A percentile compares a stretch with the other conserved stretches of the same genome.
These are phyloP conservation scores for Diaporthe ilicicola DNA, from an alignment of 2,329 filamentous ascomycete genomes.

Conservation along the genomic window DNA sequence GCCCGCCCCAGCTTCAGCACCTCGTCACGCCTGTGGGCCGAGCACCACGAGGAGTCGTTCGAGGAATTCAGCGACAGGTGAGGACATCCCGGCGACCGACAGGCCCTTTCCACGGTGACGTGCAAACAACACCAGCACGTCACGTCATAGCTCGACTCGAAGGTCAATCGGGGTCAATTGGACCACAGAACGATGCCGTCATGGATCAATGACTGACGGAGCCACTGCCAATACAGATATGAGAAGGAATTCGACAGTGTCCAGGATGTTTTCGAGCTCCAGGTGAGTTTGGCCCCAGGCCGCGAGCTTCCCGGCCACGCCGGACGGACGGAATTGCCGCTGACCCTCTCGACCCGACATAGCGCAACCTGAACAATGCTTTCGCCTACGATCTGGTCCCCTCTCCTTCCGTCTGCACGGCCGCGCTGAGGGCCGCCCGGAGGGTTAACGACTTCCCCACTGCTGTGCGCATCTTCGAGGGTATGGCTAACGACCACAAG, in stretches of 20 bases:
- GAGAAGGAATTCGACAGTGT: conserved; percentile 99
- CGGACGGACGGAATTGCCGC: conserved; percentile 19
- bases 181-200: conserved; percentile 24
- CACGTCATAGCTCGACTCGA: conserved; percentile 25
- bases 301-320: not conserved
- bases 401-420: conserved; percentile 87
- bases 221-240: conserved; percentile 70
- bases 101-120: not conserved
- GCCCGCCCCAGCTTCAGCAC: conserved; percentile 69
- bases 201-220: conserved; percentile 49
- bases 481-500: conserved; percentile 59
- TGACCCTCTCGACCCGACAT: conserved; percentile 30
- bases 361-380: conserved; percentile 96
- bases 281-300: conserved; percentile 69
- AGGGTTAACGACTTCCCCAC: conserved; percentile 99
- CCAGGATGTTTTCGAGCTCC: conserved; percentile 99
- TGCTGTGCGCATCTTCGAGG: conserved; percentile 98
- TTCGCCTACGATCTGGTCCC: conserved; percentile 99
- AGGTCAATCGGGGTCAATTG: conserved; percentile 33
- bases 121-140: conserved; percentile 1
- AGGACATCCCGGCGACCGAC: conserved; percentile 43
- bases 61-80: conserved; percentile 99
- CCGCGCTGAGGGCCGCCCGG: conserved; percentile 91
- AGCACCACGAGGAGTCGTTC: conserved; percentile 94
- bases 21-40: conserved; percentile 60